Percentiles rank a stretch among this genome's conserved stretches.
Conservation (phyloP, 768 basidiomycete species). For the Rhodotorula graminis region DNA sequence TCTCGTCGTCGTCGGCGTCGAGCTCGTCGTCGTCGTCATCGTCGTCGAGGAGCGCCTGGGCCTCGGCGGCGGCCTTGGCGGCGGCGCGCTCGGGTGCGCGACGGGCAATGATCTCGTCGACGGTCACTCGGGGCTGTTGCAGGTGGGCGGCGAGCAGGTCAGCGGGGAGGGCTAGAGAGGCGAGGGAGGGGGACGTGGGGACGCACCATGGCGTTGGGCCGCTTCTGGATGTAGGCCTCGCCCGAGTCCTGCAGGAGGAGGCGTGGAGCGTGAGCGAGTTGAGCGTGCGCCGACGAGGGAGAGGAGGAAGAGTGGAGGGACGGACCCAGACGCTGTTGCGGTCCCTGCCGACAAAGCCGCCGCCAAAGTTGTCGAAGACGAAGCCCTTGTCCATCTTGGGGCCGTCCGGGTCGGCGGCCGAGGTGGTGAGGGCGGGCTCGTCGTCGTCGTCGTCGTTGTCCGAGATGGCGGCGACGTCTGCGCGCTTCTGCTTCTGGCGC, state of each 20-base stretch:
- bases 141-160: background rate
- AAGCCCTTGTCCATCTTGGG: slow-evolving; percentile 33
- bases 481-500: slow-evolving; percentile 16
- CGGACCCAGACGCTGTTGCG: slow-evolving; percentile 41
- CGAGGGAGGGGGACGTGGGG: background rate
- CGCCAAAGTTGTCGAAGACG: slow-evolving; percentile 41
- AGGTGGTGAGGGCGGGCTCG: background rate
- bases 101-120: slow-evolving; percentile 41
- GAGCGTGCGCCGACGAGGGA: background rate
- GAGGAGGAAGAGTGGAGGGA: background rate
- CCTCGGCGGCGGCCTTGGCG: slow-evolving; percentile 2
- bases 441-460: slow-evolving; percentile 1
- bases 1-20: background rate
- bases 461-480: background rate
- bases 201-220: slow-evolving; percentile 35
- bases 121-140: slow-evolving; percentile 32
- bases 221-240: slow-evolving; percentile 29
- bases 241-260: slow-evolving; percentile 29
- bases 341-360: slow-evolving; percentile 34
- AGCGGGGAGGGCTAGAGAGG: background rate
- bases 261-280: background rate
- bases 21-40: slow-evolving; percentile 10
- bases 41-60: slow-evolving; percentile 21
- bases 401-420: background rate
- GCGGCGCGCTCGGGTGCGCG: slow-evolving; percentile 25